Base-by-base conservation (phyloP, 345 rosid genomes). In the Bruguiera gymnorhiza region DNA sequence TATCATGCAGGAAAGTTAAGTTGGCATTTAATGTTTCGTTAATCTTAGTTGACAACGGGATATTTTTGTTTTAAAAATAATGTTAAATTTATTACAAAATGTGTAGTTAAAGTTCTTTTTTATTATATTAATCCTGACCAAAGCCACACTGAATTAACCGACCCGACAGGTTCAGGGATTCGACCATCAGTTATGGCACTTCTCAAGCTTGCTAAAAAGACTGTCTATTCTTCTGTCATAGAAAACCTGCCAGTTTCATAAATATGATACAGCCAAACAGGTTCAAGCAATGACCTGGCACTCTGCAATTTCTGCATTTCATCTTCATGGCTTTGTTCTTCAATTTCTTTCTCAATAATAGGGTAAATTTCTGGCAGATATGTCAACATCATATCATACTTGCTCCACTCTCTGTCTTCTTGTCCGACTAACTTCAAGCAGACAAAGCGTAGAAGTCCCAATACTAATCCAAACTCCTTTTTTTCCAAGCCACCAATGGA, bases 261-360 rank as follows among this genome's bases (percentile, higher is more conserved):
- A 66, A 86, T 79, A 80, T 90, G 97, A 72, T 89, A 86, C 76
- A 83, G 70, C 99, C 97, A 95, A 72, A 92, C 81, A 68, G 97
- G 94, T 72, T 87, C 87, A 32, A 95, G 96, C 85, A 92, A 75
- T 7, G 70, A 82, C 72, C 80, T 86, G 32, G 89, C 85, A 8
- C 73, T 60, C 18, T 63, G 69, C 27, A 95, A 67, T 70, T 65
- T 77, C 67, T 74, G 80, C 36, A 67, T 74, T 46, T 68, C 77
- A 62, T 84, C 83, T 65, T 77, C 87, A 16, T 75, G 61, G 39
- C 60, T 74, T 63, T 75, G 80, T 72, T 85, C 96, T 63, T 83
- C 87, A 21, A 84, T 76, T 73, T 87, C 84, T 77, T 66, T 77
- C 78, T 89, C 96, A 0, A 92, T 82, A 16, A 27, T 34, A 31